These are phyloP conservation scores for Coemansia sp. DNA, from an alignment of 192 early-diverging fungal species.

Conservation along the genomic window DNA sequence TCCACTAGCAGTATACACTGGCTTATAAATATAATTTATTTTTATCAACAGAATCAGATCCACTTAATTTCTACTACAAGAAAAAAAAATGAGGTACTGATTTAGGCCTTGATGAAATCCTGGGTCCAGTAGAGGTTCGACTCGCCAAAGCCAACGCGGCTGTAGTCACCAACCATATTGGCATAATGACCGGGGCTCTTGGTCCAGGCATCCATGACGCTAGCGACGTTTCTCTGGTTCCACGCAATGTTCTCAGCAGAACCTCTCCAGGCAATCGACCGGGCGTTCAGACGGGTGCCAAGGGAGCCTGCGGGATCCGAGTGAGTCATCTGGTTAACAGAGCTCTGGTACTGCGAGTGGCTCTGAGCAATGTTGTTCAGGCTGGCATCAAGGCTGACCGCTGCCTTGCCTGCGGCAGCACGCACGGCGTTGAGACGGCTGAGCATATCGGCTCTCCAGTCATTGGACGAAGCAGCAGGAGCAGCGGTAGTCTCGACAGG, in stretches of 20 bases:
- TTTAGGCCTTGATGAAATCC: slow-evolving; percentile 22
- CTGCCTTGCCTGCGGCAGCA: slow-evolving; percentile 17
- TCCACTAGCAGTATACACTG: too few relatives aligned
- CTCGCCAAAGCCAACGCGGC: slow-evolving; percentile 47
- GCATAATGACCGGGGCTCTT: slow-evolving; percentile 47
- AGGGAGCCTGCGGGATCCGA: slow-evolving; percentile 25
- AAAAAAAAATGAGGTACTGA: not conserved
- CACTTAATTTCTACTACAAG: too few relatives aligned
- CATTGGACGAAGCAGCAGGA: not conserved
- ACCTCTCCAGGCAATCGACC: slow-evolving; percentile 15
- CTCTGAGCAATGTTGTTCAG: slow-evolving; percentile 35
- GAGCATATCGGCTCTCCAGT: slow-evolving; percentile 41
- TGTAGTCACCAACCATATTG: slow-evolving; percentile 48
- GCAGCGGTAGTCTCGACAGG: not conserved
- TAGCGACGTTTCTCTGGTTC: slow-evolving; percentile 24
- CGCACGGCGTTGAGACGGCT: slow-evolving; percentile 37
- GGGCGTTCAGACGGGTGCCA: slow-evolving; percentile 18
- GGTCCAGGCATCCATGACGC: slow-evolving; percentile 47
- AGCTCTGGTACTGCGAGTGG: slow-evolving; percentile 43
- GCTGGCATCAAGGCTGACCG: slow-evolving; percentile 12
- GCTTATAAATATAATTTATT: too few relatives aligned
- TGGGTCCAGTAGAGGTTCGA: slow-evolving; percentile 39
- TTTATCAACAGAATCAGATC: too few relatives aligned
- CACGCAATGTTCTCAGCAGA: slow-evolving; percentile 55
- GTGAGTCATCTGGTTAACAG: slow-evolving; percentile 23